Percentiles rank a stretch among this genome's conserved stretches.
phyloP scores from a whole-genome alignment of 129 eudicot genomes.

The Scalesia atractyloides region DNA sequence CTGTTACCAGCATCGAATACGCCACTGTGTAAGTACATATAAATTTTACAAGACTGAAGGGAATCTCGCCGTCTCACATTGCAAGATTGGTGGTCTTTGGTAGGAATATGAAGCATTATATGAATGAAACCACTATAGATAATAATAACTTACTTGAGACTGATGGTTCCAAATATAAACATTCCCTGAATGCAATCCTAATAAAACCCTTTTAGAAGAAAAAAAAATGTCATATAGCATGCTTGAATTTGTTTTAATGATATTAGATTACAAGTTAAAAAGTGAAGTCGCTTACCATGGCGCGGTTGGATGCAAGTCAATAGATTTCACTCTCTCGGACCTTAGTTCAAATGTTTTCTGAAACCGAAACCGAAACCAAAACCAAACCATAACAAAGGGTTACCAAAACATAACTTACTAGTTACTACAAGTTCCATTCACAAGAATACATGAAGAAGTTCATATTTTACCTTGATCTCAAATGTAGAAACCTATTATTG shows the following conservation, averaged over 20 bases:
- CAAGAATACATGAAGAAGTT: background rate
- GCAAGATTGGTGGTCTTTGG: background rate
- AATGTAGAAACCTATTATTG: conserved; percentile 22
- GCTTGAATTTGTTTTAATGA: background rate
- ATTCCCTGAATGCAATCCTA: conserved; percentile 78
- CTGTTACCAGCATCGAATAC: conserved; percentile 48
- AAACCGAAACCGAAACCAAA: background rate
- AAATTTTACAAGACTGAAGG: background rate
- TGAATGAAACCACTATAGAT: background rate
- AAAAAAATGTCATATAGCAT: background rate
- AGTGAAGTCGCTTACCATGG: conserved; percentile 60
- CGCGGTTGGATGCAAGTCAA: conserved; percentile 84
- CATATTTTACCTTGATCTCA: conserved; percentile 31
- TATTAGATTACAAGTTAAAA: background rate
- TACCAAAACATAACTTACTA: background rate
- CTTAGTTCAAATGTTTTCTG: conserved; percentile 68
- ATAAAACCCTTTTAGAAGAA: conserved; percentile 54
- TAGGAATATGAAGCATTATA: no score
- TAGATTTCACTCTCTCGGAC: conserved; percentile 80
- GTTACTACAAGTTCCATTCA: background rate
- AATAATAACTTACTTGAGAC: conserved; percentile 60
- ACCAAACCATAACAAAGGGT: background rate
- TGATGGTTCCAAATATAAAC: conserved; percentile 78
- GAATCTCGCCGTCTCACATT: background rate
- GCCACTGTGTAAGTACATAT: background rate